Evolutionary conservation across 495 filamentous ascomycete species (phyloP).

Genomic region (Podospora pseudopauciseta): DNA sequence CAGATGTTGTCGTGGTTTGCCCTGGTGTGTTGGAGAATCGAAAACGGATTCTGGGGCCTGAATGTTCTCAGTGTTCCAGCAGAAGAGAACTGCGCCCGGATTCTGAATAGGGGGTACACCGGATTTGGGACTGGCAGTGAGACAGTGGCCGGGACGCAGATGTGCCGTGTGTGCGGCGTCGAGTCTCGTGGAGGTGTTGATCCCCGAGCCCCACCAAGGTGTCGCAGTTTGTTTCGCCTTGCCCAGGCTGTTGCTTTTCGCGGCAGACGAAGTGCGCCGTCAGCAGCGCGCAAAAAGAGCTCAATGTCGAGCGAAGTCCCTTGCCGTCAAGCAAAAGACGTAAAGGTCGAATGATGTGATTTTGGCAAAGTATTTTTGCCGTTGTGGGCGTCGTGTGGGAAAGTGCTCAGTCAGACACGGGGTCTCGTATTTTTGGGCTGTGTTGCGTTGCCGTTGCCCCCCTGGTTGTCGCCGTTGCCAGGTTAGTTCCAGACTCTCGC

Average conservation of each 20-base stretch:
- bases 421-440: slow-evolving; percentile 20
- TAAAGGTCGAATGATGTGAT: neutral
- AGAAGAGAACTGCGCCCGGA: neutral
- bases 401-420: slow-evolving; percentile 5
- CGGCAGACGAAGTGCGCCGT: neutral
- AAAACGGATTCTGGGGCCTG: neutral
- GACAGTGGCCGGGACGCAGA: neutral
- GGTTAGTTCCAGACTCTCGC: slow-evolving; percentile 5
- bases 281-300: neutral
- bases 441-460: slow-evolving; percentile 13
- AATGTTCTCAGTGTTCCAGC: neutral
- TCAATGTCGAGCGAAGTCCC: neutral
- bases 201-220: slow-evolving; percentile 3
- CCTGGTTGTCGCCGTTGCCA: neutral
- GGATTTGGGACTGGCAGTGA: neutral
- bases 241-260: neutral
- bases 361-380: neutral
- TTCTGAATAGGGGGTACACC: neutral
- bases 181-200: slow-evolving; percentile 1
- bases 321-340: neutral
- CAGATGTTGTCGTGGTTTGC: neutral
- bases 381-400: slow-evolving; percentile 9
- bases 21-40: neutral
- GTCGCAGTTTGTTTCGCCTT: slow-evolving; percentile 14
- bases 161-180: slow-evolving; percentile 5